These are phyloP conservation scores for Dryas drummondii DNA, from an alignment of 306 rosid species.

Conservation along the genomic window DNA sequence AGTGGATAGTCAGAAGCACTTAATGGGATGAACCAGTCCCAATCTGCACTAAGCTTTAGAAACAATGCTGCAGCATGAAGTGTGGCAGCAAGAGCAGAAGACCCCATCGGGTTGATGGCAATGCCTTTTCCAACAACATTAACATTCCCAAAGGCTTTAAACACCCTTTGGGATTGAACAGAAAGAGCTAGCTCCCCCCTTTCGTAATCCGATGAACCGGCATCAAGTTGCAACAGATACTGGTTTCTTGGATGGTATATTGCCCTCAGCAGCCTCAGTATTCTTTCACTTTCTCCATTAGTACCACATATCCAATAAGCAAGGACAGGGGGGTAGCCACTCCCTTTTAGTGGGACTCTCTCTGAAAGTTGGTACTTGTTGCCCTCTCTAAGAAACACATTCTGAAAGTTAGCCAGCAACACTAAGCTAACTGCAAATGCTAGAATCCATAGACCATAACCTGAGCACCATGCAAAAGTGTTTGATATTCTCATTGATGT, in stretches of 20 bases:
- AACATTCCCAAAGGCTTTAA: constrained; percentile 55
- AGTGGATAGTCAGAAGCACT: constrained; percentile 76
- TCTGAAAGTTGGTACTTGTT: constrained; percentile 25
- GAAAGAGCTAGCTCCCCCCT: constrained; percentile 45
- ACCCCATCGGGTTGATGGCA: constrained; percentile 58
- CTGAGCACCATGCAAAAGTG: constrained; percentile 39
- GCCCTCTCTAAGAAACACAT: constrained; percentile 26
- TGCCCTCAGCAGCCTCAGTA: constrained; percentile 60
- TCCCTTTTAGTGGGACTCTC: constrained; percentile 39
- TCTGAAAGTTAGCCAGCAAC: constrained; percentile 29
- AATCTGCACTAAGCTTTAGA: constrained; percentile 54
- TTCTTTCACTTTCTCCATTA: constrained; percentile 47
- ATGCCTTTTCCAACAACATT: constrained; percentile 61
- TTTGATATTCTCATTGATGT: constrained; percentile 51
- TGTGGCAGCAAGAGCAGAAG: constrained; percentile 64
- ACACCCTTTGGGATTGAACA: constrained; percentile 43
- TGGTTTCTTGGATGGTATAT: constrained; percentile 74
- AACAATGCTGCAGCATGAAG: constrained; percentile 73
- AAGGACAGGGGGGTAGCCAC: constrained; percentile 54
- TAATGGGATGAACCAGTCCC: constrained; percentile 76
- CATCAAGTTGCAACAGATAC: constrained; percentile 68
- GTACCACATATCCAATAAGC: constrained; percentile 69
- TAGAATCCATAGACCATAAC: constrained; percentile 40
- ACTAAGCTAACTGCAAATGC: constrained; percentile 31
- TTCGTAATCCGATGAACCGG: constrained; percentile 45